A percentile compares a stretch with the other conserved stretches of the same genome.
Evolutionary conservation across 805 yeast genomes (phyloP).

Genomic region (Saccharomycopsis guyanensis): DNA sequence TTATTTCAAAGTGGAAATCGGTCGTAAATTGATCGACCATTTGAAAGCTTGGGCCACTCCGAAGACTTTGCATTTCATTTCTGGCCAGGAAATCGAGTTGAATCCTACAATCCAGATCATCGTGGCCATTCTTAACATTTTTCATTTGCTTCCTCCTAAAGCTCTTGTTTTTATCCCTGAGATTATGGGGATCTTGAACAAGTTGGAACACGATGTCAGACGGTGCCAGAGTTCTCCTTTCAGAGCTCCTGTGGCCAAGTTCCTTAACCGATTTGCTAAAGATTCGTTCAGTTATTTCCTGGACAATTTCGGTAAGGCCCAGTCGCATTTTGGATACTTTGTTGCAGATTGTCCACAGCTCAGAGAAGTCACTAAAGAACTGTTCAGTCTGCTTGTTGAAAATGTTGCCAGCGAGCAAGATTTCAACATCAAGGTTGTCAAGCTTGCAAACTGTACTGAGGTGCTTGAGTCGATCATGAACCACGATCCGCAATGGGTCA

Average conservation of each 20-base stretch:
- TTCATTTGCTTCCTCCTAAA: conserved; percentile 84
- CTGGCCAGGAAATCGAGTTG: conserved; percentile 72
- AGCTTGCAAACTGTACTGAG: conserved; percentile 37
- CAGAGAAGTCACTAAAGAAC: conserved; percentile 47
- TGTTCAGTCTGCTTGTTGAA: conserved; percentile 41
- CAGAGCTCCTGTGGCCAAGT: conserved; percentile 80
- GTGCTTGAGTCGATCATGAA: conserved; percentile 35
- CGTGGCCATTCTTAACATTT: conserved; percentile 82
- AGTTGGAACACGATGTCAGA: conserved; percentile 74
- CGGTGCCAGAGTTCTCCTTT: conserved; percentile 85
- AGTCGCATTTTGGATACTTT: conserved; percentile 43
- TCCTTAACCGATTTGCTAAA: conserved; percentile 71
- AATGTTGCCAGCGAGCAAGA: conserved; percentile 42
- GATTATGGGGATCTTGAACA: conserved; percentile 64
- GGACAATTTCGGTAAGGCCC: conserved; percentile 55
- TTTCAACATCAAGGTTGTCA: conserved; percentile 48
- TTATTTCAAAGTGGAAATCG: conserved; percentile 96
- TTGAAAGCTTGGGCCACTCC: conserved; percentile 95
- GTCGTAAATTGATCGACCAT: conserved; percentile 86
- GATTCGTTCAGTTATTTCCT: conserved; percentile 67
- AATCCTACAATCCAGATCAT: conserved; percentile 81
- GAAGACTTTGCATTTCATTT: conserved; percentile 59
- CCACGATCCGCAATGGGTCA: conserved; percentile 6
- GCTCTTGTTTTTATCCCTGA: conserved; percentile 91
- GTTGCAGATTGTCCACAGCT: conserved; percentile 44